phyloP scores from a whole-genome alignment of 805 yeast species.

The Clavispora vitiphila region DNA sequence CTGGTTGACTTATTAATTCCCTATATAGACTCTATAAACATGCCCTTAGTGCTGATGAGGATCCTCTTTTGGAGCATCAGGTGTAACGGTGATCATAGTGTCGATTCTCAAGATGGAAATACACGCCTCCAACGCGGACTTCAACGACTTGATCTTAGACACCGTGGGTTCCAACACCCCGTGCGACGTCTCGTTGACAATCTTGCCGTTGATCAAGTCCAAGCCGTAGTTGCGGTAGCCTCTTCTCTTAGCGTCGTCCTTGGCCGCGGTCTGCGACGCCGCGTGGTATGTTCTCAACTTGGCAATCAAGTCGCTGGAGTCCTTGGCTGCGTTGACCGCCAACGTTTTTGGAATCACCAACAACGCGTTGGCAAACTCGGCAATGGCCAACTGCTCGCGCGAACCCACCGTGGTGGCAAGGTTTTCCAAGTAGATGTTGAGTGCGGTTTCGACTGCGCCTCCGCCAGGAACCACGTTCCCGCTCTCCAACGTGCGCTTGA shows the following conservation, averaged over 20 bases:
- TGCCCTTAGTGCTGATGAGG: constrained; percentile 69
- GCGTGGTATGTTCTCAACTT: constrained; percentile 95
- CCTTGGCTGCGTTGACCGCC: constrained; percentile 97
- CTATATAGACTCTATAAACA: constrained; percentile 2
- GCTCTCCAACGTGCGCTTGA: constrained; percentile 91
- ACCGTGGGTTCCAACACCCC: constrained; percentile 97
- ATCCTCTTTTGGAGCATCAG: constrained; percentile 89
- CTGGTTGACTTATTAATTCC: constrained; percentile 1
- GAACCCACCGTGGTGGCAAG: constrained; percentile 98
- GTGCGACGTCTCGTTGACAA: constrained; percentile 73
- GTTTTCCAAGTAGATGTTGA: constrained; percentile 90
- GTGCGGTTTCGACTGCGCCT: constrained; percentile 97
- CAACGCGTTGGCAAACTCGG: constrained; percentile 90
- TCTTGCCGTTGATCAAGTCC: constrained; percentile 86
- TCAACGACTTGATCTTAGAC: constrained; percentile 86
- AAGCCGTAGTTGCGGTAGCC: constrained; percentile 88
- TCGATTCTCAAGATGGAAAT: constrained; percentile 95
- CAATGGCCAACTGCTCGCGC: constrained; percentile 95
- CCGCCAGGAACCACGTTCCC: constrained; percentile 98
- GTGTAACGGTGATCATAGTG: constrained; percentile 96
- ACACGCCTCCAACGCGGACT: constrained; percentile 97
- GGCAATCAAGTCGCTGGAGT: constrained; percentile 89
- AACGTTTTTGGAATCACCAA: constrained; percentile 92
- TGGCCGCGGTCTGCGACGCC: constrained; percentile 81
- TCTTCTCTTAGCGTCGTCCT: constrained; percentile 78